A percentile compares a stretch with the other conserved stretches of the same genome.
phyloP scores from a whole-genome alignment of 192 early-diverging fungal species.

The Linderina pennispora region DNA sequence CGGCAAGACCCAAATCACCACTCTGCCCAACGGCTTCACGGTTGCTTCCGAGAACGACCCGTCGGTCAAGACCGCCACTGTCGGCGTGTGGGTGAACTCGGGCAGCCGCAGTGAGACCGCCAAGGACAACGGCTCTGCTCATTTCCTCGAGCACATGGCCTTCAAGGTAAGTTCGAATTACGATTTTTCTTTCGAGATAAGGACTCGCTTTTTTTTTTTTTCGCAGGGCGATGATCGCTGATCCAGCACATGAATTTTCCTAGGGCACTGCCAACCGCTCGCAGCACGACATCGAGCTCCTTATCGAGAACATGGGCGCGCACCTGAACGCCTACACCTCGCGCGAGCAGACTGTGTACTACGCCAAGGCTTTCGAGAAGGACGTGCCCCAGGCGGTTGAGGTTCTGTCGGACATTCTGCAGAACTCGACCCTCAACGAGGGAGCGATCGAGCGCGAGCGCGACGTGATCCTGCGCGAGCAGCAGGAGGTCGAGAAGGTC shows the following conservation, averaged over 20 bases:
- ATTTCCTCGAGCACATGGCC: conserved; percentile 99
- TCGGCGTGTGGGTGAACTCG: conserved; percentile 88
- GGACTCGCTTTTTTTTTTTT: not conserved
- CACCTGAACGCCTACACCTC: conserved; percentile 99
- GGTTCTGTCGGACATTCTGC: conserved; percentile 92
- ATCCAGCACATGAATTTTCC: not conserved
- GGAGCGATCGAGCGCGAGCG: conserved; percentile 94
- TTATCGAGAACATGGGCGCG: conserved; percentile 98
- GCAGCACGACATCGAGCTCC: conserved; percentile 87
- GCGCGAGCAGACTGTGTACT: conserved; percentile 98
- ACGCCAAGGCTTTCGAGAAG: conserved; percentile 86
- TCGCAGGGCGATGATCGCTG: not conserved
- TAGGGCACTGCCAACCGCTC: conserved; percentile 79
- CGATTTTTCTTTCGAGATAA: not conserved
- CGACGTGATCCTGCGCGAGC: conserved; percentile 94
- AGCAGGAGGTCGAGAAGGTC: conserved; percentile 87
- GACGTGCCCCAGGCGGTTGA: conserved; percentile 89
- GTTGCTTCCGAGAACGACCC: conserved; percentile 80
- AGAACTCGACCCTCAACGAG: conserved; percentile 76
- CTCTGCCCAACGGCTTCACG: conserved; percentile 74
- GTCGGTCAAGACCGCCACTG: conserved; percentile 74
- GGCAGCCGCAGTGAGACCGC: conserved; percentile 77
- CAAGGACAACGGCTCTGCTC: conserved; percentile 90
- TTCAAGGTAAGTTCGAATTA: conserved; percentile 81
- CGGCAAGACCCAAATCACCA: conserved; percentile 57